Percentiles rank a stretch among this genome's conserved stretches.
Evolutionary conservation across 768 basidiomycete genomes (phyloP).

Genomic region (Mycena olivaceomarginata): DNA sequence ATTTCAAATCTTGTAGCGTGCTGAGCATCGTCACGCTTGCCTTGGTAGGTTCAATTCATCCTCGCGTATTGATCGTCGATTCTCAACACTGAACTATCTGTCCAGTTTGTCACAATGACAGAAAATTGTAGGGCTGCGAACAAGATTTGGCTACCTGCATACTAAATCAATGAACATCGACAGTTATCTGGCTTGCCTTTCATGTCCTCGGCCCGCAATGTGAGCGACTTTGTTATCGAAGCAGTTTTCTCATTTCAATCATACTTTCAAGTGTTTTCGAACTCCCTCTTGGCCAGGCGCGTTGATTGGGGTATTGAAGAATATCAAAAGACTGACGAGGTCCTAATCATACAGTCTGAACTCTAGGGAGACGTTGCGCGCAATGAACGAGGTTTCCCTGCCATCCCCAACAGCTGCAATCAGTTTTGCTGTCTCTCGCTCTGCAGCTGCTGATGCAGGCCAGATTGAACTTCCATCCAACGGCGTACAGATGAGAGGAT

Average conservation of each 20-base stretch:
- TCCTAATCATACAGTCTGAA: conserved; percentile 6
- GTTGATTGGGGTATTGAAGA: conserved; percentile 2
- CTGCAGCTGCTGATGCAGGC: not conserved
- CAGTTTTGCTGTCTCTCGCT: conserved; percentile 13
- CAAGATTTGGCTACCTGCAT: not conserved
- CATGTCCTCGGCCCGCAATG: not conserved
- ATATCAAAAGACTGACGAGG: not conserved
- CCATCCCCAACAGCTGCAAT: not conserved
- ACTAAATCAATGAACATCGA: not conserved
- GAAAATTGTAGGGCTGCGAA: conserved; percentile 5
- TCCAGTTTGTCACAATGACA: conserved; percentile 12
- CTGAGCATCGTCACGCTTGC: not conserved
- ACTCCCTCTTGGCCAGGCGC: conserved; percentile 13
- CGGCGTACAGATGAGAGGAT: not conserved
- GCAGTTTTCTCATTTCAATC: not conserved
- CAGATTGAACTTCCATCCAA: not conserved
- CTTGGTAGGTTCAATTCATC: conserved; percentile 5
- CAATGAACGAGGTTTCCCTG: conserved; percentile 4
- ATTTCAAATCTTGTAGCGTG: conserved; percentile 6
- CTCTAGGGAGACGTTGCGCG: conserved; percentile 1
- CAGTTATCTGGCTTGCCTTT: conserved; percentile 18
- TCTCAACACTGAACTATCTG: not conserved
- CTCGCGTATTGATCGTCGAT: not conserved
- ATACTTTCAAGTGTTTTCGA: conserved; percentile 17
- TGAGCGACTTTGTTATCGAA: not conserved